Conservation (phyloP, 1,284 basidiomycete species). For the Spongiforma sp. region DNA sequence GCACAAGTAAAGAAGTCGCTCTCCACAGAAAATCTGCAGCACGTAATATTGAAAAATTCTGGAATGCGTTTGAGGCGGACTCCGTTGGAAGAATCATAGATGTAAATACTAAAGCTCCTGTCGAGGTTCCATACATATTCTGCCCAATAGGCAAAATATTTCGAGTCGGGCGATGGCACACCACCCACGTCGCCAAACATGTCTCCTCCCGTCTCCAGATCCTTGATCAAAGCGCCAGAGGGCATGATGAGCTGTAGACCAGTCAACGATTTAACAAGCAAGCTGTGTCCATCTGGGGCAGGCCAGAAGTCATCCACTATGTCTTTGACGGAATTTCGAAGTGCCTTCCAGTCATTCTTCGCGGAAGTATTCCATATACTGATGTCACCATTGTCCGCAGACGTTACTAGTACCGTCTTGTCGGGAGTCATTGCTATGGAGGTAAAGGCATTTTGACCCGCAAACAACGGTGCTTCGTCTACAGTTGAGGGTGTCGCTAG, state of each 20-base stretch:
- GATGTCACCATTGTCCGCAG: slow-evolving; percentile 10
- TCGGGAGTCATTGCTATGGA: slow-evolving; percentile 18
- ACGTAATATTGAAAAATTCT: slow-evolving; percentile 22
- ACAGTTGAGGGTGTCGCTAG: slow-evolving; percentile 8
- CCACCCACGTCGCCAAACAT: slow-evolving; percentile 4
- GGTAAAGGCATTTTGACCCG: slow-evolving; percentile 2
- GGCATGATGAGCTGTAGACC: slow-evolving; percentile 16
- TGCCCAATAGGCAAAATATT: slow-evolving; percentile 28
- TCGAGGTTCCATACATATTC: slow-evolving; percentile 26
- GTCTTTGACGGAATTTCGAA: slow-evolving; percentile 5
- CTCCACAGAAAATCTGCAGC: slow-evolving; percentile 19
- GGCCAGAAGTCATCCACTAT: slow-evolving; percentile 13
- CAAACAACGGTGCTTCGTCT: slow-evolving; percentile 17
- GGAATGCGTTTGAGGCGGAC: slow-evolving; percentile 21
- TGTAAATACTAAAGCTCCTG: slow-evolving; percentile 21
- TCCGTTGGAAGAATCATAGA: slow-evolving; percentile 23
- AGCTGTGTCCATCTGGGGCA: slow-evolving; percentile 16
- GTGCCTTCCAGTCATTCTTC: slow-evolving; percentile 13
- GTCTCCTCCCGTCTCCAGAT: slow-evolving; percentile 24
- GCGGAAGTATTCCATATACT: slow-evolving; percentile 21
- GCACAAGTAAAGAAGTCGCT: slow-evolving; percentile 22
- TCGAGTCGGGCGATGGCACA: slow-evolving; percentile 25
- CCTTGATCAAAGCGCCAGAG: slow-evolving; percentile 15
- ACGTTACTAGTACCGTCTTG: slow-evolving; percentile 13
- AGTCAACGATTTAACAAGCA: slow-evolving; percentile 17